Evolutionary conservation across 2,329 filamentous ascomycete genomes (phyloP).

Genomic region (Fusarium sp.): DNA sequence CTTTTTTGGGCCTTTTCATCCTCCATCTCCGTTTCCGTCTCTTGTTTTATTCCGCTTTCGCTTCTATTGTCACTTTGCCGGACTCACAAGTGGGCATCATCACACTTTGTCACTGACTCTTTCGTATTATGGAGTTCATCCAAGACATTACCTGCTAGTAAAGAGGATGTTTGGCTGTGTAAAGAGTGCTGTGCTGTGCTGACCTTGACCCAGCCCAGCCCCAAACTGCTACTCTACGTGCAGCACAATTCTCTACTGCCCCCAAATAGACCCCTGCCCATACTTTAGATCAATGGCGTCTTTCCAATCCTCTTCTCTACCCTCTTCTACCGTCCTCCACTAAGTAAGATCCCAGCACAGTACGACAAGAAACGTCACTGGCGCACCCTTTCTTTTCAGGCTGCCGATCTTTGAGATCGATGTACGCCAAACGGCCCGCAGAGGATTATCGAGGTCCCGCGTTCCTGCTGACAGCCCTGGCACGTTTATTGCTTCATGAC

Average conservation of each 20-base stretch:
- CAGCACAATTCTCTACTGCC: not conserved
- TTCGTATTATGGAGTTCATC: not conserved
- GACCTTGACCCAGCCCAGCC: slow-evolving; percentile 11
- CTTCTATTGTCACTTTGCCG: not conserved
- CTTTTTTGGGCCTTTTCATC: slow-evolving; percentile 27
- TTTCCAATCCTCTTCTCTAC: slow-evolving; percentile 9
- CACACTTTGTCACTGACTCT: not conserved
- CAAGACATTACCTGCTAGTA: not conserved
- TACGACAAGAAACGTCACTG: slow-evolving; percentile 42
- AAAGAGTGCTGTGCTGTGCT: slow-evolving; percentile 1
- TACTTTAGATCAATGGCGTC: slow-evolving; percentile 37
- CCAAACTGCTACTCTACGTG: not conserved
- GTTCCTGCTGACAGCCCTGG: slow-evolving; percentile 33
- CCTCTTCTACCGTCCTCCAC: slow-evolving; percentile 33
- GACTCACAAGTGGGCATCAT: not conserved
- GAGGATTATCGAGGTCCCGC: slow-evolving; percentile 32
- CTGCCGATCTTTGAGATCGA: slow-evolving; percentile 46
- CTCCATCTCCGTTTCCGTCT: slow-evolving; percentile 29
- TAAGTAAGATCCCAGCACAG: slow-evolving; percentile 38
- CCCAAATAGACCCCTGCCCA: slow-evolving; percentile 21
- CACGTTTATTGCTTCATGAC: not conserved
- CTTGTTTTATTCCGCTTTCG: slow-evolving; percentile 14
- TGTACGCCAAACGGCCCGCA: slow-evolving; percentile 43
- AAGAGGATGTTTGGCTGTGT: slow-evolving; percentile 6
- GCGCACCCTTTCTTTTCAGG: slow-evolving; percentile 36